Percentiles rank a stretch among this genome's conserved stretches.
Conservation (phyloP, 148 eudicot species). For the Arbutus unedo region DNA sequence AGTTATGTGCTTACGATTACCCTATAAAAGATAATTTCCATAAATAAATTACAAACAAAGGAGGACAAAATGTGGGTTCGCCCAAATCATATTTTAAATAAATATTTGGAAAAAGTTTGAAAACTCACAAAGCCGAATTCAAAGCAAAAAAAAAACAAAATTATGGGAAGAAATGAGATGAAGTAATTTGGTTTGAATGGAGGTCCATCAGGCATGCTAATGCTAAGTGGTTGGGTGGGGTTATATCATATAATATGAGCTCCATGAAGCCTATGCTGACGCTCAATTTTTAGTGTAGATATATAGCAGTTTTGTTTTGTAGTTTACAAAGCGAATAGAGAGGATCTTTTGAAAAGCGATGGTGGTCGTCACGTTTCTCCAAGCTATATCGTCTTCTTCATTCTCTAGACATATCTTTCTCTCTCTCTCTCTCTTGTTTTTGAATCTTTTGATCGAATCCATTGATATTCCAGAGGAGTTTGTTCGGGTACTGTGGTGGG, state of each 20-base stretch:
- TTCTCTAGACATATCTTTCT: slow-evolving; percentile 52
- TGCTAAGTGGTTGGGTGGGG: too few species aligned
- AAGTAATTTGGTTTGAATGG: too few species aligned
- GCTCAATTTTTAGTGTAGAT: not conserved
- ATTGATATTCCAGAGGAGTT: slow-evolving; percentile 27
- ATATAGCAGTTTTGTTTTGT: not conserved
- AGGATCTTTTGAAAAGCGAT: slow-evolving; percentile 73
- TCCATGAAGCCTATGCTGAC: not conserved
- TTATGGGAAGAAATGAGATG: too few species aligned
- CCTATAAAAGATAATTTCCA: not conserved
- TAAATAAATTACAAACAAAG: too few species aligned
- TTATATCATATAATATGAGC: too few species aligned
- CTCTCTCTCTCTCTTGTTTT: slow-evolving; percentile 19
- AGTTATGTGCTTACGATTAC: not conserved
- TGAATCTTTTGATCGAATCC: slow-evolving; percentile 55
- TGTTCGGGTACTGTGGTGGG: not conserved
- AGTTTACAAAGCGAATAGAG: slow-evolving; percentile 29
- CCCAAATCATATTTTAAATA: too few species aligned
- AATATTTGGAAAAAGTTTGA: too few species aligned
- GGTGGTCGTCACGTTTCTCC: slow-evolving; percentile 41
- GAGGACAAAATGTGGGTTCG: too few species aligned
- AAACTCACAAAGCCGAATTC: too few species aligned
- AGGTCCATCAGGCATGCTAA: too few species aligned
- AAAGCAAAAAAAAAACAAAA: too few species aligned
- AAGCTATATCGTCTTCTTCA: slow-evolving; percentile 31